Percentiles rank a stretch among this genome's conserved stretches.
phyloP scores from a whole-genome alignment of 1,284 basidiomycete genomes.

The Ustanciosporium gigantosporum region DNA sequence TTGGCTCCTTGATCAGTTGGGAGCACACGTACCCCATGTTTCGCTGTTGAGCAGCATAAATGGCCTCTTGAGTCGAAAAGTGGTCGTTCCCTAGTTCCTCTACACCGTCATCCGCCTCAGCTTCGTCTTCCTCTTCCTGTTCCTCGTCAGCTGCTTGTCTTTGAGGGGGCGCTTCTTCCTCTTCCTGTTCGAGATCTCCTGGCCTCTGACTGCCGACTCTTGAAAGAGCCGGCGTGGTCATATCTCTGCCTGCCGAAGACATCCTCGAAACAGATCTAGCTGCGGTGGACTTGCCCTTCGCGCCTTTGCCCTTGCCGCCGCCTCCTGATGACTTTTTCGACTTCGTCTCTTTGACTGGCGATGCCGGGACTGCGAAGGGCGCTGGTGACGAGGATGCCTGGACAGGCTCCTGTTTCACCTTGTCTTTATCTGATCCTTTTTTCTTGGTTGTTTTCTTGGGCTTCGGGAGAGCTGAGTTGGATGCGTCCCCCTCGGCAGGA shows the following conservation, averaged over 20 bases:
- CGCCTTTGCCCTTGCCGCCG: slow-evolving; percentile 1
- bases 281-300: slow-evolving; percentile 19
- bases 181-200: slow-evolving; percentile 8
- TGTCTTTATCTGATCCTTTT: slow-evolving; percentile 7
- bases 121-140: slow-evolving; percentile 47
- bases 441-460: slow-evolving; percentile 29
- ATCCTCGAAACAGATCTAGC: slow-evolving; percentile 24
- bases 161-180: too few relatives aligned
- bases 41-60: slow-evolving; percentile 60
- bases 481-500: slow-evolving; percentile 1
- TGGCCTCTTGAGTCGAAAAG: slow-evolving; percentile 51
- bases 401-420: slow-evolving; percentile 4
- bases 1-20: too few relatives aligned
- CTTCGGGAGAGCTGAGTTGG: slow-evolving; percentile 10
- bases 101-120: slow-evolving; percentile 52
- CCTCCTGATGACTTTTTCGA: neutral
- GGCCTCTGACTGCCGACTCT: slow-evolving; percentile 14
- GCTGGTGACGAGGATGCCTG: slow-evolving; percentile 27
- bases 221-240: slow-evolving; percentile 13
- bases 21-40: slow-evolving; percentile 62
- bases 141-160: slow-evolving; percentile 6
- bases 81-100: slow-evolving; percentile 52
- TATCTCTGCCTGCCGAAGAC: slow-evolving; percentile 29
- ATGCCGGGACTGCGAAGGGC: slow-evolving; percentile 16
- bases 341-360: slow-evolving; percentile 10